These are phyloP conservation scores for Candida broadrunensis DNA, from an alignment of 805 yeast genomes.

Conservation along the genomic window DNA sequence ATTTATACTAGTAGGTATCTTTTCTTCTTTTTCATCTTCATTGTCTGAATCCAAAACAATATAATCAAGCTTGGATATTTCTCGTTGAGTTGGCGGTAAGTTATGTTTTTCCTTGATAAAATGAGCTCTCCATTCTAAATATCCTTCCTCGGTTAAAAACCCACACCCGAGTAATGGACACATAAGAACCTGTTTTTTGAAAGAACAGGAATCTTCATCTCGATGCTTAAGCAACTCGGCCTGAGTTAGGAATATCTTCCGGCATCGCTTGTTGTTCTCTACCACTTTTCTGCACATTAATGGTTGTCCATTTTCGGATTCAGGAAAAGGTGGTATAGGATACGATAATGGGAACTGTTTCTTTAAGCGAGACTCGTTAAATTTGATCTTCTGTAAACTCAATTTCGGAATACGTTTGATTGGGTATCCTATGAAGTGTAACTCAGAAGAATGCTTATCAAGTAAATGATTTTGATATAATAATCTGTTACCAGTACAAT, in stretches of 20 bases:
- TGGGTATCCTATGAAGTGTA: slow-evolving; percentile 25
- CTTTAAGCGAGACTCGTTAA: slow-evolving; percentile 2
- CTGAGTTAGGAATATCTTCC: slow-evolving; percentile 12
- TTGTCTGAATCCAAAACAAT: background rate
- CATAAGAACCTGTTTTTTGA: slow-evolving; percentile 25
- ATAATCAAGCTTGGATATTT: background rate
- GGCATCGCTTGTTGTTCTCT: slow-evolving; percentile 10
- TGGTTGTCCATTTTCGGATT: slow-evolving; percentile 15
- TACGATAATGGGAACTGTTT: slow-evolving; percentile 20
- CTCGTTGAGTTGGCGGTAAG: background rate
- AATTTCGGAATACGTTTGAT: slow-evolving; percentile 5
- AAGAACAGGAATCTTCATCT: slow-evolving; percentile 22
- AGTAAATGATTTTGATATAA: slow-evolving; percentile 24
- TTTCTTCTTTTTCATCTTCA: background rate
- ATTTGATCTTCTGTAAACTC: background rate
- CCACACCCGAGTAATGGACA: slow-evolving; percentile 43
- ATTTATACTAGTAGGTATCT: background rate
- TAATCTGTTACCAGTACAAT: slow-evolving; percentile 25
- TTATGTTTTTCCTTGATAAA: slow-evolving; percentile 11
- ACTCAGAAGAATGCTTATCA: slow-evolving; percentile 14
- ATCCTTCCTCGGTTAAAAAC: slow-evolving; percentile 32
- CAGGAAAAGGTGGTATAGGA: slow-evolving; percentile 20
- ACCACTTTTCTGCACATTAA: slow-evolving; percentile 10
- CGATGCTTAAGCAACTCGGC: slow-evolving; percentile 18
- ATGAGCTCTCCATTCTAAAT: slow-evolving; percentile 27